phyloP scores from a whole-genome alignment of 2,329 filamentous ascomycete genomes.

The Ascochyta viciae-villosae region DNA sequence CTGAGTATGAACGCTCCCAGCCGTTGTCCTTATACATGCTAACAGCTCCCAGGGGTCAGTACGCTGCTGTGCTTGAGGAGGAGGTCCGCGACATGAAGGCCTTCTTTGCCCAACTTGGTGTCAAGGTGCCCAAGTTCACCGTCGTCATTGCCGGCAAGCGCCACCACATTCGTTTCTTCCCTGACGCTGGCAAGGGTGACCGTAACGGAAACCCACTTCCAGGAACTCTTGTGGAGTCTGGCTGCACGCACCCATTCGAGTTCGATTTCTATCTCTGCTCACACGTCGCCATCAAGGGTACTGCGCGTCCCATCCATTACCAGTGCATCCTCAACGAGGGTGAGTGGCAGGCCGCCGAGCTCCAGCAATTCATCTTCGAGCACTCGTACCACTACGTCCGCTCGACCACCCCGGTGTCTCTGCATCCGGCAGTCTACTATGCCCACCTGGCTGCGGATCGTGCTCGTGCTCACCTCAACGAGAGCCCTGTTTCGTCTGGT shows the following conservation, averaged over 20 bases:
- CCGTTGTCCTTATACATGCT: background rate
- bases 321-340: constrained; percentile 87
- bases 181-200: constrained; percentile 68
- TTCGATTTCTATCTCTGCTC: constrained; percentile 83
- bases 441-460: constrained; percentile 87
- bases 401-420: constrained; percentile 89
- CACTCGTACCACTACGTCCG: constrained; percentile 93
- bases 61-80: constrained; percentile 76
- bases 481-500: constrained; percentile 45
- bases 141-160: constrained; percentile 92
- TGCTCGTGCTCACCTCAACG: constrained; percentile 75
- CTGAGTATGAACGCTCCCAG: constrained; percentile 57
- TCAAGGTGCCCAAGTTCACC: constrained; percentile 70
- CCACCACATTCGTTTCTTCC: constrained; percentile 93
- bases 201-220: constrained; percentile 82
- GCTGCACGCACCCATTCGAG: constrained; percentile 89
- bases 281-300: constrained; percentile 88
- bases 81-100: constrained; percentile 77
- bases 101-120: constrained; percentile 56
- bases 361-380: constrained; percentile 91
- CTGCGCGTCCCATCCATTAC: constrained; percentile 90
- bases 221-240: constrained; percentile 84
- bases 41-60: constrained; percentile 73
- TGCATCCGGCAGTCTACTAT: constrained; percentile 92
- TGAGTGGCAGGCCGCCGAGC: constrained; percentile 67